Conservation (phyloP, 768 basidiomycete species). For the Pluteus cervinus region DNA sequence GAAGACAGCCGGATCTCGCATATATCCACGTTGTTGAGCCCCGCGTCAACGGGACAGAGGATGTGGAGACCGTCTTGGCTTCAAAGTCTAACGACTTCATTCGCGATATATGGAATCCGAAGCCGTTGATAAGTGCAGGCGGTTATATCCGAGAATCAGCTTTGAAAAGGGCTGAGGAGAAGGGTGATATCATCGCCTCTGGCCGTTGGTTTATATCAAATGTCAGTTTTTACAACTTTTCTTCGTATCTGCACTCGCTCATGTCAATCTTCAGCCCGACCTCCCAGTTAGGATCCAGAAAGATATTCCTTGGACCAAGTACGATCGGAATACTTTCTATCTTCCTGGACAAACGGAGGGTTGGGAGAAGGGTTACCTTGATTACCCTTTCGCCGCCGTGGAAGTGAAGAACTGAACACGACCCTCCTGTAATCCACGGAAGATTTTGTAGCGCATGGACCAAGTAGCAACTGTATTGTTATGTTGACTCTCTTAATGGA, state of each 20-base stretch:
- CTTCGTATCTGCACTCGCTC: background rate
- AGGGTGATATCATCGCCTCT: constrained; percentile 23
- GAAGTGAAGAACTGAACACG: no score
- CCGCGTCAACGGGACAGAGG: constrained; percentile 14
- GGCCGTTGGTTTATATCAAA: constrained; percentile 27
- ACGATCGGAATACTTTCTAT: constrained; percentile 35
- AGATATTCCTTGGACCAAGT: constrained; percentile 24
- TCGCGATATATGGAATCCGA: constrained; percentile 37
- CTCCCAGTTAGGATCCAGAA: constrained; percentile 29
- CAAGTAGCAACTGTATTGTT: no score
- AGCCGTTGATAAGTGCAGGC: constrained; percentile 35
- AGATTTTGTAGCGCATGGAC: no score
- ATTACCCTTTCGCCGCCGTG: constrained; percentile 23
- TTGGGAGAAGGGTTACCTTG: constrained; percentile 22
- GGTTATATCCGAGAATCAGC: constrained; percentile 38
- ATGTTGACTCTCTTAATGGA: no score
- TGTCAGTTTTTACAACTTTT: constrained; percentile 14
- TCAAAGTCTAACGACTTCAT: constrained; percentile 36
- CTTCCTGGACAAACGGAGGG: constrained; percentile 17
- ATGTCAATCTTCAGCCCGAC: constrained; percentile 31
- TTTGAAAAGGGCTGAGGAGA: constrained; percentile 26
- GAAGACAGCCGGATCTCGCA: constrained; percentile 35
- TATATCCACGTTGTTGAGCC: constrained; percentile 50
- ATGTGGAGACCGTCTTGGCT: constrained; percentile 7
- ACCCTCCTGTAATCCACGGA: no score